These are phyloP conservation scores for Russula sp. DNA, from an alignment of 768 basidiomycete genomes.

Conservation along the genomic window DNA sequence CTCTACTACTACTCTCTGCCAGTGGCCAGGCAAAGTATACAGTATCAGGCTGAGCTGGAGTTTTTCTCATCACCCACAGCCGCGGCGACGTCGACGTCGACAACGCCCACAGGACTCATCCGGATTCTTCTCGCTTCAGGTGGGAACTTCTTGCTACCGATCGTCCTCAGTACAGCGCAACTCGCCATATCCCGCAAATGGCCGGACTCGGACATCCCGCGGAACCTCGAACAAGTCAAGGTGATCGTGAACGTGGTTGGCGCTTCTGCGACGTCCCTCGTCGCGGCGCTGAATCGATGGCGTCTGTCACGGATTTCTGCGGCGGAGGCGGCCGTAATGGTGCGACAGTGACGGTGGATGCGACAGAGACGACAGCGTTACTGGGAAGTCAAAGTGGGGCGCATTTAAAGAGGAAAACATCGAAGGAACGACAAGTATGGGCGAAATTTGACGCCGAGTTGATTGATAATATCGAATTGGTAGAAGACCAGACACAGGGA, in stretches of 20 bases:
- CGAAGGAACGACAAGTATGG: background rate
- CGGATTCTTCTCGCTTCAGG: conserved; percentile 16
- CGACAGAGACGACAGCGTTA: conserved; percentile 21
- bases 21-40: too few species aligned
- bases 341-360: background rate
- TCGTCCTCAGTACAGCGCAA: conserved; percentile 22
- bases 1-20: too few species aligned
- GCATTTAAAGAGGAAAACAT: background rate
- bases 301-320: background rate
- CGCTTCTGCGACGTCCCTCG: conserved; percentile 15
- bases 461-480: conserved; percentile 10
- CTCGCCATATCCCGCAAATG: conserved; percentile 20
- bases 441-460: conserved; percentile 14
- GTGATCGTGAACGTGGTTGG: conserved; percentile 25
- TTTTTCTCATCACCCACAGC: background rate
- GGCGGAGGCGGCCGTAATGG: too few species aligned
- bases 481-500: conserved; percentile 16
- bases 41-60: too few species aligned
- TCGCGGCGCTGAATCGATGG: conserved; percentile 21
- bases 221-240: conserved; percentile 21
- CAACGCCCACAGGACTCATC: conserved; percentile 6
- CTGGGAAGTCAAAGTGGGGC: background rate
- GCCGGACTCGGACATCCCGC: conserved; percentile 25
- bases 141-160: conserved; percentile 22
- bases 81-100: conserved; percentile 17